A percentile compares a stretch with the other conserved stretches of the same genome.
phyloP scores from a whole-genome alignment of 2,329 filamentous ascomycete genomes.

The Didymella segeticola region DNA sequence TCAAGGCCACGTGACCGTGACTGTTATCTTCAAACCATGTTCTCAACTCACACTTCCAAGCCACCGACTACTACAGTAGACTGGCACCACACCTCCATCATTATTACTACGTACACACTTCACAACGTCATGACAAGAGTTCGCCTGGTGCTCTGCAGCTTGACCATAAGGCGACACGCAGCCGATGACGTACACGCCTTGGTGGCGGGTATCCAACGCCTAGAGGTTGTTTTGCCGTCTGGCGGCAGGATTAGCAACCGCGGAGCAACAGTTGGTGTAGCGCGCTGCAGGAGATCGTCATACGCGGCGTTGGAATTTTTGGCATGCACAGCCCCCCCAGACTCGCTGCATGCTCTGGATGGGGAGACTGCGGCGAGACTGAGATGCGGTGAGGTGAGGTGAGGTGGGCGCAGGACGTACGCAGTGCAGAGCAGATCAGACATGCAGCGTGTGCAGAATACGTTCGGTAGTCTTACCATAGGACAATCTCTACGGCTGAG shows the following conservation, averaged over 20 bases:
- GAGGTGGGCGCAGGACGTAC: not conserved
- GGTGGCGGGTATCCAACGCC: slow-evolving; percentile 1
- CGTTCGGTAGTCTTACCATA: slow-evolving; percentile 3
- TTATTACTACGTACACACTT: too few species aligned
- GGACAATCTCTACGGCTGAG: not conserved
- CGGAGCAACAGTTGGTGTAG: slow-evolving; percentile 15
- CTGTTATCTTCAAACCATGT: too few species aligned
- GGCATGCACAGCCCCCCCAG: slow-evolving; percentile 15
- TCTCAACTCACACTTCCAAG: too few species aligned
- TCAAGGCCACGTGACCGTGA: too few species aligned
- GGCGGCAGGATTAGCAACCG: slow-evolving; percentile 3
- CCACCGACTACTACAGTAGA: too few species aligned
- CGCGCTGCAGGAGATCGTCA: slow-evolving; percentile 30
- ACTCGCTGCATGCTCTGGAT: slow-evolving; percentile 7
- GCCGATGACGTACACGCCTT: slow-evolving; percentile 6
- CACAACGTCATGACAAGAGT: too few species aligned
- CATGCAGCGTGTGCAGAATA: not conserved
- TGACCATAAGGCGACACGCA: too few species aligned
- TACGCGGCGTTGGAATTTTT: slow-evolving; percentile 16
- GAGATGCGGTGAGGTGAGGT: slow-evolving; percentile 19
- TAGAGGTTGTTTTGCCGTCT: slow-evolving; percentile 1
- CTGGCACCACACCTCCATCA: too few species aligned
- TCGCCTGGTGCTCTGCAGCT: too few species aligned
- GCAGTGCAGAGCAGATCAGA: not conserved
- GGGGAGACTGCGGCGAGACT: slow-evolving; percentile 10